Evolutionary conservation across 2,329 filamentous ascomycete species (phyloP).

Genomic region (Fusarium paranaense): DNA sequence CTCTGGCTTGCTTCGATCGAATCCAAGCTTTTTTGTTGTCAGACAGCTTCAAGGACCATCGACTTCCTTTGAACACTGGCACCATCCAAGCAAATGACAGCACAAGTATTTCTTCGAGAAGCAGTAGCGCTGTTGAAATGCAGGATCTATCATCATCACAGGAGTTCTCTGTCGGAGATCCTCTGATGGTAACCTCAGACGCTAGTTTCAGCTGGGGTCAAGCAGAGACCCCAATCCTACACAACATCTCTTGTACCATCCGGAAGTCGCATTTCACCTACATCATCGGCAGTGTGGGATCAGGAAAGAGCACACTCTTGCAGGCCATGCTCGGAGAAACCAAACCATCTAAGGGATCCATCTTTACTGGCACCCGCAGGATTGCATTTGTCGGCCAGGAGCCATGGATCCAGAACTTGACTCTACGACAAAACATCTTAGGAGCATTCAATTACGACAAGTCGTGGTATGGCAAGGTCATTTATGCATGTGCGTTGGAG

Average conservation of each 20-base stretch:
- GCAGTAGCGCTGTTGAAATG: background rate
- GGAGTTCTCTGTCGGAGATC: background rate
- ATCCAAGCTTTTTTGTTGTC: constrained; percentile 13
- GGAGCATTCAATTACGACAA: constrained; percentile 4
- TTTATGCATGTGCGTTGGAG: constrained; percentile 9
- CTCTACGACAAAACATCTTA: constrained; percentile 14
- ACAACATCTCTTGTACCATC: constrained; percentile 5
- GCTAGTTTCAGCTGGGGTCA: constrained; percentile 8
- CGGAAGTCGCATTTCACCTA: constrained; percentile 17
- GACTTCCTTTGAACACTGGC: background rate
- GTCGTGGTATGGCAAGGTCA: constrained; percentile 11
- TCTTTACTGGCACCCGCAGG: constrained; percentile 4
- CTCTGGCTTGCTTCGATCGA: constrained; percentile 13
- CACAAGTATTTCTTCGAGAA: background rate
- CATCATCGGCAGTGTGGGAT: constrained; percentile 13
- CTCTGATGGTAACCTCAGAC: constrained; percentile 10
- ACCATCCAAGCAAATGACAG: background rate
- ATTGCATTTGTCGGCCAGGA: constrained; percentile 19
- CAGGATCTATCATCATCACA: background rate
- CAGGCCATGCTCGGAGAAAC: constrained; percentile 18
- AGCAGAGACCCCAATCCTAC: background rate
- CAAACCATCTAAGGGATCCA: constrained; percentile 3
- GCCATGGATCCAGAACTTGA: constrained; percentile 21
- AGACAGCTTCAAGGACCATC: constrained; percentile 18
- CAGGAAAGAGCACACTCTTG: constrained; percentile 14